These are phyloP conservation scores for Rosa rugosa DNA, from an alignment of 306 rosid species.

Conservation along the genomic window DNA sequence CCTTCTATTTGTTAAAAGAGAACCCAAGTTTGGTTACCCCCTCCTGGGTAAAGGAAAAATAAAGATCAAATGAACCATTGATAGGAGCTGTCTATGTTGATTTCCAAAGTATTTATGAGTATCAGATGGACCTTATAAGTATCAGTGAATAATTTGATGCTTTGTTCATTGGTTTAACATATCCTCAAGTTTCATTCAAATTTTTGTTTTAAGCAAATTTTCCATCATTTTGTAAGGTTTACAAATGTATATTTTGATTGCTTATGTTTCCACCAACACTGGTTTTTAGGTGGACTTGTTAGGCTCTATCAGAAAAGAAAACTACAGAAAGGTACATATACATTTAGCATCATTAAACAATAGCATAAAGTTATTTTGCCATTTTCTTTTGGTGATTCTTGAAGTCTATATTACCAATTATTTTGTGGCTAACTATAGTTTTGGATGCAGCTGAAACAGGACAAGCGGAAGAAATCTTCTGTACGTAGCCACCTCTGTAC, in stretches of 20 bases:
- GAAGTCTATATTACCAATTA: constrained; percentile 10
- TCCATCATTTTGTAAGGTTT: not conserved
- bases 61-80: too few relatives aligned
- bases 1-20: too few relatives aligned
- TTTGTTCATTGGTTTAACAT: not conserved
- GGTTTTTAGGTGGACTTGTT: too few relatives aligned
- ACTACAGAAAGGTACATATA: not conserved
- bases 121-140: not conserved
- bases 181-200: not conserved
- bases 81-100: too few relatives aligned
- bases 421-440: not conserved
- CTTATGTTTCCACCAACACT: not conserved
- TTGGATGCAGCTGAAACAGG: constrained; percentile 37
- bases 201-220: not conserved
- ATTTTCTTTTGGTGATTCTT: not conserved
- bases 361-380: not conserved
- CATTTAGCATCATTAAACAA: not conserved
- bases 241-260: too few relatives aligned
- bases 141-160: not conserved
- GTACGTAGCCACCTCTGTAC: constrained; percentile 32
- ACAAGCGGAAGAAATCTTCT: constrained; percentile 31
- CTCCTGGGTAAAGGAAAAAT: too few relatives aligned
- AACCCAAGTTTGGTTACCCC: too few relatives aligned
- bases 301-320: too few relatives aligned
- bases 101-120: not conserved